Evolutionary conservation across 495 filamentous ascomycete genomes (phyloP).

Genomic region (Xylaria sp.): DNA sequence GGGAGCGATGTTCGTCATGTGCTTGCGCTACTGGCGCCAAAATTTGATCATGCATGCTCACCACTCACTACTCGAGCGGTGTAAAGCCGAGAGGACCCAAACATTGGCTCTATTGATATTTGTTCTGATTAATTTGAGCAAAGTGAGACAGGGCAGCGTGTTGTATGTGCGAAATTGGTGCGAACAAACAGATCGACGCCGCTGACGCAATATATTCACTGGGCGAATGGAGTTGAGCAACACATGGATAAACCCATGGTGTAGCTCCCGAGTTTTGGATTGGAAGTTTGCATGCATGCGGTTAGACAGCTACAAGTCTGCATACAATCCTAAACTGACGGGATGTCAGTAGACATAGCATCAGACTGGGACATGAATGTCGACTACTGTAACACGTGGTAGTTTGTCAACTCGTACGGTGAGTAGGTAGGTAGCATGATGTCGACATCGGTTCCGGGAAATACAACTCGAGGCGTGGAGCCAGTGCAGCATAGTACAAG

Average conservation of each 20-base stretch:
- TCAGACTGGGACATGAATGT: not conserved
- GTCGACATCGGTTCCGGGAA: not conserved
- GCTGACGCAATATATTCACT: not conserved
- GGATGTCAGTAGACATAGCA: not conserved
- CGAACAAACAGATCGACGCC: not conserved
- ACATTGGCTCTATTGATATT: not conserved
- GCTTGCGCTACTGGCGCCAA: slow-evolving; percentile 14
- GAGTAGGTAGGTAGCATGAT: not conserved
- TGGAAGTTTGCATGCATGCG: not conserved
- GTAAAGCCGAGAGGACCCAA: not conserved
- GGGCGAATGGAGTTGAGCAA: not conserved
- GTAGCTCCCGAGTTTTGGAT: not conserved
- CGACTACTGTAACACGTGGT: no score
- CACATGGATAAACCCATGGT: not conserved
- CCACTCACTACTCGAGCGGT: slow-evolving; percentile 2
- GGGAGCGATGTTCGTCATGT: slow-evolving; percentile 10
- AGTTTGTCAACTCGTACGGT: not conserved
- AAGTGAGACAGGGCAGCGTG: not conserved
- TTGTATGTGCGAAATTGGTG: not conserved
- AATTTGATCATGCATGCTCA: slow-evolving; percentile 1
- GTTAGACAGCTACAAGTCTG: slow-evolving; percentile 17
- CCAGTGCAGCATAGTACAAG: not conserved
- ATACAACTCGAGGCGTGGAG: not conserved
- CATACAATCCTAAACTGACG: not conserved
- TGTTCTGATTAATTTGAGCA: not conserved